Conservation (phyloP, 2,329 filamentous ascomycete genomes). For the Aspergillus versicolor region DNA sequence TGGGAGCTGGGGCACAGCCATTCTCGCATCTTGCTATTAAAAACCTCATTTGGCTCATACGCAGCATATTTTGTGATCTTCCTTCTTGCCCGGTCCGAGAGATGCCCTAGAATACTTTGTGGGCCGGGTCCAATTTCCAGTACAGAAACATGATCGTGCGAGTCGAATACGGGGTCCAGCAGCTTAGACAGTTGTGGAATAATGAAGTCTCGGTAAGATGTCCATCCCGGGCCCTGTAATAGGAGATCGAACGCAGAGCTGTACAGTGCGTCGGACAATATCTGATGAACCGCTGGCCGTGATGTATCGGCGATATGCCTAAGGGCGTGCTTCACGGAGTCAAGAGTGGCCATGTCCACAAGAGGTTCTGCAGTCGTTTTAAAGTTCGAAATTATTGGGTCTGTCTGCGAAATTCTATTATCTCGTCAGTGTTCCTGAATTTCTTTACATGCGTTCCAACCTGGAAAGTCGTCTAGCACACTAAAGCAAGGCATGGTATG, state of each 20-base stretch:
- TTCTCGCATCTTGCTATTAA: constrained; percentile 46
- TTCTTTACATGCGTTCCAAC: too few relatives aligned
- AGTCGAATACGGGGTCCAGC: constrained; percentile 36
- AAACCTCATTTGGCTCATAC: constrained; percentile 53
- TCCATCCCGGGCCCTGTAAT: constrained; percentile 25
- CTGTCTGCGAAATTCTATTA: too few relatives aligned
- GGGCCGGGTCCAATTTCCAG: constrained; percentile 63
- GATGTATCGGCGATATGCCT: not conserved
- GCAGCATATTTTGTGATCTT: constrained; percentile 53
- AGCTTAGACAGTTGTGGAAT: constrained; percentile 45
- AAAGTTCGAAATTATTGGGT: too few relatives aligned
- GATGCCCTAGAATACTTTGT: constrained; percentile 51
- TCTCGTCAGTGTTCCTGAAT: too few relatives aligned
- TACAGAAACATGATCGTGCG: constrained; percentile 44
- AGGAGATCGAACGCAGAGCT: constrained; percentile 50
- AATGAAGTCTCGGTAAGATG: constrained; percentile 52
- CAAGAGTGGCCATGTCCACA: not conserved
- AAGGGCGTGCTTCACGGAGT: constrained; percentile 40
- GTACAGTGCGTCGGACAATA: constrained; percentile 46
- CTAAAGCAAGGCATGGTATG: too few relatives aligned
- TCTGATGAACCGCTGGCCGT: not conserved
- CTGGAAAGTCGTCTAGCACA: too few relatives aligned
- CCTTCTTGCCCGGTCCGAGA: constrained; percentile 43
- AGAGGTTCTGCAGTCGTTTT: too few relatives aligned
- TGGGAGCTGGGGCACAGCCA: constrained; percentile 36